phyloP scores from a whole-genome alignment of 2,329 filamentous ascomycete species.

The Fusarium protoensiforme region DNA sequence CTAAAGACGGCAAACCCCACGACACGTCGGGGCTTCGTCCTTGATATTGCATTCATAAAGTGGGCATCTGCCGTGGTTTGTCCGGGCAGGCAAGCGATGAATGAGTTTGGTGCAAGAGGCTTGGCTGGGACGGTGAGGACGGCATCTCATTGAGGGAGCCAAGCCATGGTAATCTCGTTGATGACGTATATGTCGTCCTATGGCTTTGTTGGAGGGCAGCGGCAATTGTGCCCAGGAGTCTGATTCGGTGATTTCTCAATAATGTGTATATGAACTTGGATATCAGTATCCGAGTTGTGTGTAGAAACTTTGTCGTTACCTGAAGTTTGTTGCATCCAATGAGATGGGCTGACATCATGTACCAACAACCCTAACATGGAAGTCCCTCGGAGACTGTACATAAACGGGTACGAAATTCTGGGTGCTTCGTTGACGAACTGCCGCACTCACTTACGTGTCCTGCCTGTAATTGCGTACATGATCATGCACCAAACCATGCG shows the following conservation, averaged over 20 bases:
- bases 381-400: not conserved
- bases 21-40: not conserved
- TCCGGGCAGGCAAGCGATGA: not conserved
- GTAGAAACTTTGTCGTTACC: not conserved
- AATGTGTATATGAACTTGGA: not conserved
- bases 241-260: not conserved
- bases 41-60: not conserved
- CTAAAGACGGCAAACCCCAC: conserved; percentile 1
- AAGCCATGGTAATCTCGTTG: not conserved
- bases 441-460: not conserved
- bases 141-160: not conserved
- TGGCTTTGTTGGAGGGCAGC: not conserved
- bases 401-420: not conserved
- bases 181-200: not conserved
- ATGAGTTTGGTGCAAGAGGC: not conserved
- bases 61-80: not conserved
- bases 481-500: not conserved
- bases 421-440: not conserved
- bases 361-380: not conserved
- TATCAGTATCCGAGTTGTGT: not conserved
- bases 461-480: not conserved
- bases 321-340: not conserved
- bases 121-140: not conserved
- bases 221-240: not conserved
- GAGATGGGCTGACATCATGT: not conserved